Conservation (phyloP, 2,329 filamentous ascomycete species). For the Colletotrichum cordylinicola region DNA sequence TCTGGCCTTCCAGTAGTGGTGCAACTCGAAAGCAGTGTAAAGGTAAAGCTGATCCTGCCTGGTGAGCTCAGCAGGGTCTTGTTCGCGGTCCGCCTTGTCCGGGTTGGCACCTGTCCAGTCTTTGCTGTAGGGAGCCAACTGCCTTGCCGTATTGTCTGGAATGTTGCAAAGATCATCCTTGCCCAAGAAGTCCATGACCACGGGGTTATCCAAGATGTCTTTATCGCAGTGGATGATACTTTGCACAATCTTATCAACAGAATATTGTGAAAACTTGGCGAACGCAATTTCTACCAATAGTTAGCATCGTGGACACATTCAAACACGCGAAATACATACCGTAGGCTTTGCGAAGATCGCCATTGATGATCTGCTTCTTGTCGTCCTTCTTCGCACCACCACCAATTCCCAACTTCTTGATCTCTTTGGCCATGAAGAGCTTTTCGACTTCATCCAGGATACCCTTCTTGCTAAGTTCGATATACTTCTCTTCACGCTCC, state of each 20-base stretch:
- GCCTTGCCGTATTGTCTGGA: conserved; percentile 86
- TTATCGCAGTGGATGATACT: conserved; percentile 96
- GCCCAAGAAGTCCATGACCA: conserved; percentile 96
- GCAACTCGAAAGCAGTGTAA: conserved; percentile 89
- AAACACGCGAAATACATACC: conserved; percentile 52
- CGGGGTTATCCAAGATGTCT: conserved; percentile 85
- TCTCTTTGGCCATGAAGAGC: conserved; percentile 96
- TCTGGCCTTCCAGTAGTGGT: conserved; percentile 98
- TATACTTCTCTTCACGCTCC: conserved; percentile 93
- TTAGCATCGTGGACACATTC: neutral
- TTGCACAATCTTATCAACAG: conserved; percentile 84
- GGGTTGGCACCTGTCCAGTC: conserved; percentile 95
- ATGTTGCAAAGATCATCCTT: conserved; percentile 93
- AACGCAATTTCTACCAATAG: conserved; percentile 75
- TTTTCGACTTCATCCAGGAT: conserved; percentile 98
- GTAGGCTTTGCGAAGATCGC: conserved; percentile 86
- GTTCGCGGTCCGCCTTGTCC: conserved; percentile 77
- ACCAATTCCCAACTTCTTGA: conserved; percentile 80
- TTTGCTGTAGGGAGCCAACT: conserved; percentile 93
- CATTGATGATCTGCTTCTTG: conserved; percentile 96
- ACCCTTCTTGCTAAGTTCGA: conserved; percentile 90
- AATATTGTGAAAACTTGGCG: conserved; percentile 86
- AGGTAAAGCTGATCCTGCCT: conserved; percentile 96
- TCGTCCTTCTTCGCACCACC: conserved; percentile 77
- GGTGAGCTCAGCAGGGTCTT: conserved; percentile 87